Evolutionary conservation across 2,329 filamentous ascomycete species (phyloP).

Genomic region (Microdochium bolleyi): DNA sequence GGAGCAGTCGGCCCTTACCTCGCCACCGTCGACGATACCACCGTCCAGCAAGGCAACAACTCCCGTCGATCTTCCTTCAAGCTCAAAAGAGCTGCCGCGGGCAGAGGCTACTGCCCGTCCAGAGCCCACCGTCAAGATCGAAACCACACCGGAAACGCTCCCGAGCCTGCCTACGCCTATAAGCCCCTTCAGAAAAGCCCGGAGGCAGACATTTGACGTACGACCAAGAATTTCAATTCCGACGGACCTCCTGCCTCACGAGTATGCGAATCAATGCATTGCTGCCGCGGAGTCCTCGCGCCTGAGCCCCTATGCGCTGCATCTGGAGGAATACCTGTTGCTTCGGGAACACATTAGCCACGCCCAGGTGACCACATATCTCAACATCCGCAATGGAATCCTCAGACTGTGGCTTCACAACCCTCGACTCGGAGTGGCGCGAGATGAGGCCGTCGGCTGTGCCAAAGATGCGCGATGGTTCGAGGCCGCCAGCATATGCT

Average conservation of each 20-base stretch:
- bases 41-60: constrained; percentile 58
- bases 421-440: constrained; percentile 71
- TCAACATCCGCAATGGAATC: constrained; percentile 94
- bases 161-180: constrained; percentile 14
- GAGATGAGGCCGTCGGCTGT: constrained; percentile 84
- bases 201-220: constrained; percentile 44
- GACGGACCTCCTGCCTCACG: constrained; percentile 57
- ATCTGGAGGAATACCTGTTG: constrained; percentile 75
- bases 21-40: constrained; percentile 35
- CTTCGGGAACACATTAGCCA: constrained; percentile 77
- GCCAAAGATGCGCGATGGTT: constrained; percentile 85
- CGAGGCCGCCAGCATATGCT: constrained; percentile 77
- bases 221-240: constrained; percentile 81
- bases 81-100: constrained; percentile 18
- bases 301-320: constrained; percentile 81
- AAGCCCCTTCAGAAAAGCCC: constrained; percentile 15
- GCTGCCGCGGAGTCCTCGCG: constrained; percentile 82
- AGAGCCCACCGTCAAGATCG: background rate
- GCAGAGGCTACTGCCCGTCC: background rate
- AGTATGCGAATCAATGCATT: constrained; percentile 89
- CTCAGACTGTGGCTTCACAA: constrained; percentile 84
- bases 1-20: constrained; percentile 48
- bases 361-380: constrained; percentile 85
- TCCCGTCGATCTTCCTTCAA: constrained; percentile 37
- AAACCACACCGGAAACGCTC: constrained; percentile 3